Evolutionary conservation across 2,329 filamentous ascomycete species (phyloP).

Genomic region (Biscogniauxia sp.): DNA sequence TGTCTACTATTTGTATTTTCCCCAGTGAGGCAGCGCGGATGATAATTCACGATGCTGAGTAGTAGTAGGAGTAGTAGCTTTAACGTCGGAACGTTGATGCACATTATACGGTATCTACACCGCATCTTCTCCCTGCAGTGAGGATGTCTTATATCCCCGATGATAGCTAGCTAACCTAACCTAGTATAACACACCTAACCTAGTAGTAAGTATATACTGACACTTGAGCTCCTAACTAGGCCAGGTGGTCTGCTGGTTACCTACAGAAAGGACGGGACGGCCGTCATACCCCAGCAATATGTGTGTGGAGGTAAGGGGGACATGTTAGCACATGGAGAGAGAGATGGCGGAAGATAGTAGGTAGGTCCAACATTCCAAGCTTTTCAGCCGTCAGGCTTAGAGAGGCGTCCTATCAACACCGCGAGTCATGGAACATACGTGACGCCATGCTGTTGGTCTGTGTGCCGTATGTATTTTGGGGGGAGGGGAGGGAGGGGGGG

Average conservation of each 20-base stretch:
- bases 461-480: neutral
- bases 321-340: neutral
- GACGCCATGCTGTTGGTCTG: slow-evolving; percentile 3
- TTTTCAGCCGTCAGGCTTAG: neutral
- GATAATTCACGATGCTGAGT: too few relatives aligned
- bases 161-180: neutral
- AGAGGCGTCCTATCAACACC: slow-evolving; percentile 5
- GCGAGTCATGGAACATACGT: slow-evolving; percentile 9
- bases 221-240: too few relatives aligned
- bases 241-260: too few relatives aligned
- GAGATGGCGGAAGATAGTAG: neutral
- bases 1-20: too few relatives aligned
- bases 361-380: neutral
- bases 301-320: neutral
- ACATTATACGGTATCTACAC: neutral
- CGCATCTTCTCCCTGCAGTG: neutral
- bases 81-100: neutral
- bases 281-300: too few relatives aligned
- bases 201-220: too few relatives aligned
- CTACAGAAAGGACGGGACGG: neutral
- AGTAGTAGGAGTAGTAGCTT: neutral
- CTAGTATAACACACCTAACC: neutral
- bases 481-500: too few relatives aligned
- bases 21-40: too few relatives aligned
- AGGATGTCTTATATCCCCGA: neutral